Base-by-base conservation (phyloP, 2,329 filamentous ascomycete genomes). In the Cytospora leucostoma region DNA sequence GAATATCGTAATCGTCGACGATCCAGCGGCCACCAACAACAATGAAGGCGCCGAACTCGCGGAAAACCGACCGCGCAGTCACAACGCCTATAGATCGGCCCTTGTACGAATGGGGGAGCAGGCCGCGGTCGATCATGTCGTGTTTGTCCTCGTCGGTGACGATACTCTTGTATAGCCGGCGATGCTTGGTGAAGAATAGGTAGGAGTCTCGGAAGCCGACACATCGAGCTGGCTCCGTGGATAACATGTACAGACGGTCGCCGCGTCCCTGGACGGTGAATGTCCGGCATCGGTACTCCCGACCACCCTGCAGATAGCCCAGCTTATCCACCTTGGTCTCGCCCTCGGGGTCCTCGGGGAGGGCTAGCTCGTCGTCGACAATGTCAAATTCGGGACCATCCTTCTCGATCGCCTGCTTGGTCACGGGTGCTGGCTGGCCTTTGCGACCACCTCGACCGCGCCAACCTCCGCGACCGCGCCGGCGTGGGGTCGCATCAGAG, bases 21-120 rank as follows among this genome's bases (percentile, higher is more conserved):
- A 99, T 84, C 72, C 88, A 89, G 72, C 88, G 90, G 59, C 95
- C 95, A 21, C 93, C 95, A 27, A 99, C 93, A 62, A 99, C 85
- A 71, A 99, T 99, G 67, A 92, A 87, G 7, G 95, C 91, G 63
- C 95, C 95, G 70, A 99, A 99, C 75, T 99, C 95, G 63, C 95
- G 87, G 76, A 98, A 99, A 17, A 99, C 95, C 1, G 95, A 98
- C 53, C 95, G 89, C 56, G 95, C 95, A 17, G 95, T 97, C 54
- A 97, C 93, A 34, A 99, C 93, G 74, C 95, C 95, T 74, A 99
- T 99, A 6, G 94, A 92, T 59, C 95, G 91, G 65, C 95, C 95
- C 77, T 98, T 99, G 86, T 99, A 99, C 34, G 93, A 97, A 79
- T 97, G 95, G 1, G 95, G 95, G 67, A 99, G 97, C 72, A 99